Base-by-base conservation (phyloP, 2,329 filamentous ascomycete genomes). In the Talaromyces sp. region DNA sequence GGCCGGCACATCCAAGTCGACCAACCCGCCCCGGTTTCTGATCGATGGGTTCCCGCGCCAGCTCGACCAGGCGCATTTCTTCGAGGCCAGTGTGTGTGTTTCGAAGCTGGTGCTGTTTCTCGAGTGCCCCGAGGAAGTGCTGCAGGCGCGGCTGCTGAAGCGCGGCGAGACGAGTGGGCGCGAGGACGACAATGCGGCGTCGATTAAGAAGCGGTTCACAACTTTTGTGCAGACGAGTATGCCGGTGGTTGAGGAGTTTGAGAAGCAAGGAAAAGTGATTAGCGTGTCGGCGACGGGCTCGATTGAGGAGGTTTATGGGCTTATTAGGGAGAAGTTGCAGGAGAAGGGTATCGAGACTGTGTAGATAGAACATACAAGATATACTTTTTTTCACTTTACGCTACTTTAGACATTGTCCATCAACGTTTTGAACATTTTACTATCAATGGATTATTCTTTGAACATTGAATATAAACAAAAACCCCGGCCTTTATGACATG, bases 151-250 rank as follows among this genome's bases (percentile, higher is more conserved):
- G 31, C 80, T 99, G 66, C 78, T 98, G 66, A 89, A 96, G 80
- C 85, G 93, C 56, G 95, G 93, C 64, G 90, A 96, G 86, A 98
- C 93, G 17, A 93, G 89, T 71, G 95, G 95, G 49, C 84, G 95
- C 65, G 81, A 89, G 56, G 95, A 99, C 76, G 95, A 99, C 79
- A 99, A 99, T 74, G 89, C 87, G 59, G 95, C 96, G 78, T 92
- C 88, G 71, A 99, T 98, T 75, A 89, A 90, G 80, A 99, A 99
- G 87, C 86, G 95, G 60, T 99, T 99, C 83, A 87, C 86, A 72
- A 93, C 89, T 4, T 99, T 98, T 73, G 81, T 96, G 69, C 92
- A 98, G 78, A 96, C 92, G 2, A 96, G 91, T 78, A 97, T 98
- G 93, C 95, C 95, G 27, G 95, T 98, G 53, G 91, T 99, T 58